phyloP scores from a whole-genome alignment of 192 early-diverging fungal genomes.

The Coemansia sp. region DNA sequence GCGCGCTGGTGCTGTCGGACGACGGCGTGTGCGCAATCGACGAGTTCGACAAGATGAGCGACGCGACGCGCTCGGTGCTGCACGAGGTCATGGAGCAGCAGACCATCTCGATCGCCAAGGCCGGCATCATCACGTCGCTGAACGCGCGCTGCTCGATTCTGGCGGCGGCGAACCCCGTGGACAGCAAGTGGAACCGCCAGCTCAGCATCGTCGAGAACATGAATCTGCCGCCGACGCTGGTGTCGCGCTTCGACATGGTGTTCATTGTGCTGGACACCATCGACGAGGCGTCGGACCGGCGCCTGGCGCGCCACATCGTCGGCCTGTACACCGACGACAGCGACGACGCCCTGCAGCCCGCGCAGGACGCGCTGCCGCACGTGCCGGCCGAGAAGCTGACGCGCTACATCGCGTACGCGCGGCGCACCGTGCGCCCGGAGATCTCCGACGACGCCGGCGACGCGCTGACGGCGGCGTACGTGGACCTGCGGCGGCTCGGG shows the following conservation, averaged over 20 bases:
- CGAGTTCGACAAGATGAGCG: slow-evolving; percentile 99
- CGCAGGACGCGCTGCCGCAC: slow-evolving; percentile 1
- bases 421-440: slow-evolving; percentile 66
- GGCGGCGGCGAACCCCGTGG: slow-evolving; percentile 91
- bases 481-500: slow-evolving; percentile 76
- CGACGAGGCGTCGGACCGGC: slow-evolving; percentile 79
- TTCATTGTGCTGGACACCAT: slow-evolving; percentile 89
- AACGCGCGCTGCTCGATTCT: slow-evolving; percentile 95
- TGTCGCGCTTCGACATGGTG: slow-evolving; percentile 94
- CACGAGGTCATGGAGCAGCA: slow-evolving; percentile 99
- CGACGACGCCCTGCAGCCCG: slow-evolving; percentile 10
- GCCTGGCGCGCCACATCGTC: slow-evolving; percentile 84
- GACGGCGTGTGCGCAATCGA: slow-evolving; percentile 97
- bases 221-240: slow-evolving; percentile 85
- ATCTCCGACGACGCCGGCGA: slow-evolving; percentile 75
- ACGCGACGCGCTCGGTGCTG: slow-evolving; percentile 85
- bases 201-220: slow-evolving; percentile 83
- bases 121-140: slow-evolving; percentile 95
- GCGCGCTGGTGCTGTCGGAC: slow-evolving; percentile 92
- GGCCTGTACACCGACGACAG: slow-evolving; percentile 75
- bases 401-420: slow-evolving; percentile 89
- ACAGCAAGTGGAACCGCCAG: slow-evolving; percentile 81
- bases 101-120: slow-evolving; percentile 97
- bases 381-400: slow-evolving; percentile 78
- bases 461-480: slow-evolving; percentile 75